Evolutionary conservation across 2,329 filamentous ascomycete genomes (phyloP), one percentile per base, ranked within the genome.

Genomic region (Phymatotrichopsis omnivora): DNA sequence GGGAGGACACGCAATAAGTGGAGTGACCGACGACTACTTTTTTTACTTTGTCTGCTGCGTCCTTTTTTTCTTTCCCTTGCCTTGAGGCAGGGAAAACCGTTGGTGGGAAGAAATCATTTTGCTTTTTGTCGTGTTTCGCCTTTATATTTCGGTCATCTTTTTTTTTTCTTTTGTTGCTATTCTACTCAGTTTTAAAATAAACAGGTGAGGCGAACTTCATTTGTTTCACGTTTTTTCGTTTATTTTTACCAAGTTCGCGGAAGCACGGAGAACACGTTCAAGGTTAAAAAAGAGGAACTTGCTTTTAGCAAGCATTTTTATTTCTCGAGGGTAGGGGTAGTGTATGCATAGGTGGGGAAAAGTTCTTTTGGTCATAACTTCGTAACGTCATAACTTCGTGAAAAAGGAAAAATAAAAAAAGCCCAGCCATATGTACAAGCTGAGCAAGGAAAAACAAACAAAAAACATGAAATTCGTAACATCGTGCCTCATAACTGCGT

Each of bases 321-420:
- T 54, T 33, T 37, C 42, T 32, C 33, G 30, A 22, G 23, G 17
- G 29, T 17, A 25, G 14, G 42, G 37, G 38, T 52, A 14, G 36
- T 32, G 11, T n/a, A n/a, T n/a, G n/a, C 45, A 42, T 25, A 12
- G 17, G 35, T 23, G 42, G 45, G 14, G 29, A 45, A 33, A 51
- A 41, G 51, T 37, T 54, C 54, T 41, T 49, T 32, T 33, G 41
- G 29, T 50, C 47, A 19, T 45, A 36, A 42, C 36, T 28, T 50
- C 51, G 45, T 54, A 53, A 41, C 45, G 40, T 47, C 51, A 42
- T 52, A 43, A 42, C 22, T 30, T 29, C n/a, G n/a, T n/a, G n/a
- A n/a, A n/a, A n/a, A n/a, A n/a, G n/a, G n/a, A n/a, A n/a, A n/a
- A n/a, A n/a, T n/a, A n/a, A n/a, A n/a, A n/a, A n/a, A n/a, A n/a